Evolutionary conservation across 805 yeast species (phyloP).

Genomic region (Wickerhamomyces tratensis): DNA sequence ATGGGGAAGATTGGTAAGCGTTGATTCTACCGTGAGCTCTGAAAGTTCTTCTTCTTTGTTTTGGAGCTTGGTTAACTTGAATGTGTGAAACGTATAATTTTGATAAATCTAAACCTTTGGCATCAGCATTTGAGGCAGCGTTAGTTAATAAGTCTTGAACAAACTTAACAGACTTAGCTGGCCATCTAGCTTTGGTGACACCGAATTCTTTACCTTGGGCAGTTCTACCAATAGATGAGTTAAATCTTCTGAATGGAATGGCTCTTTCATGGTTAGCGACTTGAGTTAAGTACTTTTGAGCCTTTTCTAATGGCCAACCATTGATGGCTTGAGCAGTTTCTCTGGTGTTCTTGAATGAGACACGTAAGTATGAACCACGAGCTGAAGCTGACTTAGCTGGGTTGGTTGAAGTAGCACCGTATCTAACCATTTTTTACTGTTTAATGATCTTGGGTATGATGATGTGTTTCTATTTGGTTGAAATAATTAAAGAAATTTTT

Average conservation of each 20-base stretch:
- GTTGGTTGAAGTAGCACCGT: constrained; percentile 98
- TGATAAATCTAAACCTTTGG: constrained; percentile 95
- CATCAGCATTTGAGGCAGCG: constrained; percentile 98
- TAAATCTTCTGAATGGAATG: constrained; percentile 98
- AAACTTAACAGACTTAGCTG: constrained; percentile 95
- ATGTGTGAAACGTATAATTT: constrained; percentile 94
- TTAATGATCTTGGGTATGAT: constrained; percentile 9
- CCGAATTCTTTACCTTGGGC: constrained; percentile 99
- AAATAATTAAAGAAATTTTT: too few species aligned
- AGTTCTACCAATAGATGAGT: constrained; percentile 96
- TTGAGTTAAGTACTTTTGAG: constrained; percentile 91
- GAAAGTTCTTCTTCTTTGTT: constrained; percentile 99
- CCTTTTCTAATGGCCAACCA: constrained; percentile 97
- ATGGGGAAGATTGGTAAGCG: constrained; percentile 98
- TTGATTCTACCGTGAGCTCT: constrained; percentile 99
- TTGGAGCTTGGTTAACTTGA: constrained; percentile 99
- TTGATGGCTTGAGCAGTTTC: constrained; percentile 97
- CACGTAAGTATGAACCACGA: constrained; percentile 99
- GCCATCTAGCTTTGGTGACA: constrained; percentile 99
- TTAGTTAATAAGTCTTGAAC: constrained; percentile 90
- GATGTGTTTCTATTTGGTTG: background rate
- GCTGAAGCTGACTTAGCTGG: constrained; percentile 99
- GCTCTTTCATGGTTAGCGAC: constrained; percentile 99
- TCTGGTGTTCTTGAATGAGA: constrained; percentile 99
- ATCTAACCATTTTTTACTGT: constrained; percentile 77